Conservation (phyloP, 352 stramenopile genomes). For the Globisporangium iwayamae region DNA sequence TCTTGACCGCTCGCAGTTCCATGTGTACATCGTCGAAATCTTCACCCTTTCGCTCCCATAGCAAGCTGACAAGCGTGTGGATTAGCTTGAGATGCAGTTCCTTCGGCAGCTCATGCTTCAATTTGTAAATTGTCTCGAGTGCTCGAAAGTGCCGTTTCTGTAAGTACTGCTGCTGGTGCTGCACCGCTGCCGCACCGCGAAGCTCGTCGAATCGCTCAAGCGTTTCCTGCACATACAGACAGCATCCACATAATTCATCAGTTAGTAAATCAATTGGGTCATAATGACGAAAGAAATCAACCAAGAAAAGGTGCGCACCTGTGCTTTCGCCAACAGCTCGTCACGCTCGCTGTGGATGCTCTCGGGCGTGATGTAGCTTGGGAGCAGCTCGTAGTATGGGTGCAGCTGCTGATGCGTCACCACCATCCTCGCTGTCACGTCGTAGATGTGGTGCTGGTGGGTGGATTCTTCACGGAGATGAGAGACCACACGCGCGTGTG, state of each 20-base stretch:
- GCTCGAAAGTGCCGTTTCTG: constrained; percentile 60
- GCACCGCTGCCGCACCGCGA: constrained; percentile 1
- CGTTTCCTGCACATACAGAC: constrained; percentile 27
- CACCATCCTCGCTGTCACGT: background rate
- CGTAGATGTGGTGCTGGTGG: background rate
- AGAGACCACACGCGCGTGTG: background rate
- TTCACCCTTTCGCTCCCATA: constrained; percentile 39
- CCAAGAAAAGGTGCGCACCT: constrained; percentile 19
- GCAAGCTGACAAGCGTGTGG: constrained; percentile 35
- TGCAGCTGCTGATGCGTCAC: constrained; percentile 20
- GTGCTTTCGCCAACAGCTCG: constrained; percentile 44
- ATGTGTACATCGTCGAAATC: constrained; percentile 51
- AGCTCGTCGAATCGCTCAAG: constrained; percentile 31
- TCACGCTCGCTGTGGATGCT: constrained; percentile 31
- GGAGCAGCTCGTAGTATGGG: constrained; percentile 56
- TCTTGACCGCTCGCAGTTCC: constrained; percentile 38
- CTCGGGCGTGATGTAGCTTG: constrained; percentile 48
- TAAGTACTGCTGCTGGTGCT: constrained; percentile 15
- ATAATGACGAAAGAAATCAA: background rate
- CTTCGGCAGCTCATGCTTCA: constrained; percentile 57
- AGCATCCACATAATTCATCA: background rate
- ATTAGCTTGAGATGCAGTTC: constrained; percentile 43
- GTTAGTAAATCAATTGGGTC: background rate
- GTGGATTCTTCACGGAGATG: background rate
- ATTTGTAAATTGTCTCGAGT: constrained; percentile 53